Conservation (phyloP, 2,329 filamentous ascomycete species). For the Ophiocordyceps unilateralis region DNA sequence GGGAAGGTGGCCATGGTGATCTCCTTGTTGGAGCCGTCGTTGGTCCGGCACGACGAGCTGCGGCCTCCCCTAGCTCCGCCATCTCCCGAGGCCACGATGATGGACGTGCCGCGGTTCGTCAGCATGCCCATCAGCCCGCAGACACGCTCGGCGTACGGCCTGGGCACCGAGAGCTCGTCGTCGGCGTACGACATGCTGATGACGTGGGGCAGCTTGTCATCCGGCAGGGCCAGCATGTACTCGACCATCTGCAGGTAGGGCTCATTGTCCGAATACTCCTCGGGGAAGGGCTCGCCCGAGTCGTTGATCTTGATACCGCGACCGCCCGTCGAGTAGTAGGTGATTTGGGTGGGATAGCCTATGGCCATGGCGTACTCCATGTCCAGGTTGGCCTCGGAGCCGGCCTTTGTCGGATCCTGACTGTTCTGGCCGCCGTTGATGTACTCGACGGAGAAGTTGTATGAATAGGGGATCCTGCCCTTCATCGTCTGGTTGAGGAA, state of each 20-base stretch:
- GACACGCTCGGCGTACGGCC: constrained; percentile 31
- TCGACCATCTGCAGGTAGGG: constrained; percentile 38
- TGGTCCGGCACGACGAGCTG: constrained; percentile 35
- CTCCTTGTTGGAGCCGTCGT: constrained; percentile 38
- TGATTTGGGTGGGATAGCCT: constrained; percentile 24
- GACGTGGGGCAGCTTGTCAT: constrained; percentile 32
- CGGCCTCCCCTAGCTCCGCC: constrained; percentile 25
- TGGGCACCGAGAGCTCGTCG: constrained; percentile 36
- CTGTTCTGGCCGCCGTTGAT: constrained; percentile 27
- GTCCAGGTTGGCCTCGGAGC: constrained; percentile 29
- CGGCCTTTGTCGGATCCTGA: constrained; percentile 18
- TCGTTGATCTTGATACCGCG: constrained; percentile 22
- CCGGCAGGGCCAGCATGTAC: constrained; percentile 25
- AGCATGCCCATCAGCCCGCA: constrained; percentile 36
- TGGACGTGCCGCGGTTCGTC: constrained; percentile 30
- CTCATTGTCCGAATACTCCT: constrained; percentile 27
- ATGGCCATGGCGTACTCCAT: constrained; percentile 29
- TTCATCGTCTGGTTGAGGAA: constrained; percentile 21
- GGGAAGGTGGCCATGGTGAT: constrained; percentile 47
- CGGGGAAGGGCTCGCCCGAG: constrained; percentile 16
- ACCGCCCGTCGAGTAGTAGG: constrained; percentile 27
- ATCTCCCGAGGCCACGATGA: constrained; percentile 35
- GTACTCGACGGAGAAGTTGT: constrained; percentile 22
- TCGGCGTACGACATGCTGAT: constrained; percentile 42
- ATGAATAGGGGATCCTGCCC: constrained; percentile 15